Base-by-base conservation (phyloP, 2,329 filamentous ascomycete genomes). In the Aspergillus melleus region DNA sequence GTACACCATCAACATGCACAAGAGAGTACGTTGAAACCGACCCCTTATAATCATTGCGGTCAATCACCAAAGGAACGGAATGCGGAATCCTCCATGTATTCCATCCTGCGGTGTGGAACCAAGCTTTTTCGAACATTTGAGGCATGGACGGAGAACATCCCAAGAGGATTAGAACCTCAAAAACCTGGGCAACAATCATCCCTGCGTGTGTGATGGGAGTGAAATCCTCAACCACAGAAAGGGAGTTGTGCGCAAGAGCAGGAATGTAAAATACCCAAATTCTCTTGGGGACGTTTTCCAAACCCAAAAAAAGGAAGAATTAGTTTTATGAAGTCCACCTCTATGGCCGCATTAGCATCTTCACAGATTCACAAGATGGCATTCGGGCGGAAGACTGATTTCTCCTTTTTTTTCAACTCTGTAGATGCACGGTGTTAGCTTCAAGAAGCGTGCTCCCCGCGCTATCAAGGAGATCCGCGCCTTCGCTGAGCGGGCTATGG, bases 1-100 rank as follows among this genome's bases (percentile, higher is more conserved):
- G 87, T 99, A 99, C 89, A 99, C 95, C 83, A 98, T 99, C 86
- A 94, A 99, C 88, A 86, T 99, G 76, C 95, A 99, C 91, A 98
- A 96, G 91, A 90, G 94, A 84, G 91, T 96, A 93, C 81, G 90
- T 90, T 80, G 74, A 76, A 70, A 60, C 55, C 64, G 49, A 44
- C 55, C 56, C 53, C 57, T 59, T 59, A 14, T 32, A 42, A 60
- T 60, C 62, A 44, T 49, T 39, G 20, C 30, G 50, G 26, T 49
- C 36, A 49, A 50, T 57, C 39, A 57, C 26, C 54, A 55, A 52
- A 54, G 51, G 47, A 49, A 10, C 19, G 30, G 46, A 55, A 49
- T 16, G 44, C 56, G 59, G 32, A 36, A 36, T 16, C 1, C 12
- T 12, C 11, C 32, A 12, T 36, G 12, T 16, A 29, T 42, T n/a